Evolutionary conservation across 169 alveolate species (phyloP), one percentile per base, ranked within the genome.

Genomic region (Theileria annulata): DNA sequence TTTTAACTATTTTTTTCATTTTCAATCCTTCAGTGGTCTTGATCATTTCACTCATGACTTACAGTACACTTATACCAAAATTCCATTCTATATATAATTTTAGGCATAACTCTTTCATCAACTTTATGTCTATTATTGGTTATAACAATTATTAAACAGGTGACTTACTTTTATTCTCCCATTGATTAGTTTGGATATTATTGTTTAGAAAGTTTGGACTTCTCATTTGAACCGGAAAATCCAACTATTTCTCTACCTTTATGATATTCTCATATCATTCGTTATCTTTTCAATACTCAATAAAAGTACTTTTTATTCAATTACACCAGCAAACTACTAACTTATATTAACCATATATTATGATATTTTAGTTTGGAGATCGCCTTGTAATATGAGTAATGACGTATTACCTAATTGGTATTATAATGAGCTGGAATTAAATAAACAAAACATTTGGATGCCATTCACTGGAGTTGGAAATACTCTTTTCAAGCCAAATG

Each of bases 381-480:
- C 31, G 23, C 88, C 88, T 1, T n/a, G 85, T 19, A 31, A 70
- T 35, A 58, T 35, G 19, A 51, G 35, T 70, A 69, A 17, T 1
- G 77, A 63, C 21, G 37, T 8, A 0, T 12, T 67, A 37, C 68
- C 73, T 25, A 12, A 9, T 23, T 60, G 37, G 25, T 47, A 81
- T 30, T 70, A 81, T 37, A 69, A 28, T 59, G 54, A 68, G 21
- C 2, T 13, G 35, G 49, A 13, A 25, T 51, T 19, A 15, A 71
- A 73, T 19, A 70, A 81, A 27, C 75, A 81, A n/a, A 72, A 75
- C 60, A 72, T 81, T 3, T 81, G 88, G 88, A 63, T 64, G 49
- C 88, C 88, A 15, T 81, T 74, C 68, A 33, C 88, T n/a, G 88
- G 77, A 12, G 51, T 51, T n/a, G 77, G 77, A 8, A 56, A 70